Percentiles rank a stretch among this genome's conserved stretches.
These are phyloP conservation scores for Jackrogersella multiformis DNA, from an alignment of 495 filamentous ascomycete species.

Conservation along the genomic window DNA sequence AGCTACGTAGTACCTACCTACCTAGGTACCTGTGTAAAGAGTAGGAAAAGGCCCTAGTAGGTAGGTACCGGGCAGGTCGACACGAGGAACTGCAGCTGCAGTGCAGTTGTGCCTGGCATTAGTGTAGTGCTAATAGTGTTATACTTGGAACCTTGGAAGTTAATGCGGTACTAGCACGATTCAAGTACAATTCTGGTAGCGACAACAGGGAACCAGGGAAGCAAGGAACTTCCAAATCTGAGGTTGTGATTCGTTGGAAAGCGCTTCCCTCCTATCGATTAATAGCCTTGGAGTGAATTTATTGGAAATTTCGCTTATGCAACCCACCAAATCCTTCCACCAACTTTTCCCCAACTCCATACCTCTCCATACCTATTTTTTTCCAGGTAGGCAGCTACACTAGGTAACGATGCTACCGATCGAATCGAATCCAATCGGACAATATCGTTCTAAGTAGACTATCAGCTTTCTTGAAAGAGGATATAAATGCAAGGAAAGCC, in stretches of 20 bases:
- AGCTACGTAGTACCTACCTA: constrained; percentile 17
- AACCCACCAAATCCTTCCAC: constrained; percentile 16
- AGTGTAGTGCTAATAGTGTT: constrained; percentile 24
- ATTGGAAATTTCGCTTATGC: constrained; percentile 38
- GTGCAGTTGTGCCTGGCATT: constrained; percentile 39
- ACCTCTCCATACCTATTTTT: too few relatives aligned
- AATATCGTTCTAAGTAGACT: constrained; percentile 20
- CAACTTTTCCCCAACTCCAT: constrained; percentile 18
- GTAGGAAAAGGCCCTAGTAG: too few relatives aligned
- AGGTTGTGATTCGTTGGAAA: constrained; percentile 21
- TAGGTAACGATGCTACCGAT: neutral
- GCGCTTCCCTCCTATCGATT: neutral
- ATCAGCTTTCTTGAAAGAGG: too few relatives aligned
- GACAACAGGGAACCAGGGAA: too few relatives aligned
- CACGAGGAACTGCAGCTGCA: constrained; percentile 21
- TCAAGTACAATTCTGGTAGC: neutral
- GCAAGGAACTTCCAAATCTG: constrained; percentile 6
- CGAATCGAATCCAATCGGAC: constrained; percentile 31
- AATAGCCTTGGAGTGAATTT: neutral
- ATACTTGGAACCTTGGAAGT: neutral
- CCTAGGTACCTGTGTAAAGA: too few relatives aligned
- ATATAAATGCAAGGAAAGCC: neutral
- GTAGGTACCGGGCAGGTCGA: neutral
- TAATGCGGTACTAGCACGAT: constrained; percentile 21
- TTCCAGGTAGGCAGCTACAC: too few relatives aligned